These are phyloP conservation scores for Pachysandra terminalis DNA, from an alignment of 164 flowering plant genomes.

Conservation along the genomic window DNA sequence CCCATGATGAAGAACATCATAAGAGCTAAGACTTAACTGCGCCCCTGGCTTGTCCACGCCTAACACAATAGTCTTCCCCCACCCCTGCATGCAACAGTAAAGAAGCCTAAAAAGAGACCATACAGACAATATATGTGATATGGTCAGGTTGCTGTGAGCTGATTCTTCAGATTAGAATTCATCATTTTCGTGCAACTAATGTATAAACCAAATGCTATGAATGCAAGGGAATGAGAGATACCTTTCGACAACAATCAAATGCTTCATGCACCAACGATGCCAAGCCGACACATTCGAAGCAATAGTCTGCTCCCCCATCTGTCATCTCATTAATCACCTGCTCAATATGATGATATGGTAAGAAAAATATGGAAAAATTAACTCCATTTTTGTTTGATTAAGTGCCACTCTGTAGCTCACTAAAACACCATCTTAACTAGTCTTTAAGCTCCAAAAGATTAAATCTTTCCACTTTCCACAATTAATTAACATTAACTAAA, in stretches of 20 bases:
- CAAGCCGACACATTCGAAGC: conserved; percentile 75
- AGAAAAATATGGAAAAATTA: not conserved
- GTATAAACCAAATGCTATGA: not conserved
- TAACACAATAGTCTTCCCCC: conserved; percentile 70
- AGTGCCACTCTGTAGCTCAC: not conserved
- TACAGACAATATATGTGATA: too few species aligned
- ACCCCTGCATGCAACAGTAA: conserved; percentile 40
- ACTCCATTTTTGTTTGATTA: not conserved
- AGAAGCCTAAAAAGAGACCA: not conserved
- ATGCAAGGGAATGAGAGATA: conserved; percentile 10
- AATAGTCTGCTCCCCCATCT: conserved; percentile 72
- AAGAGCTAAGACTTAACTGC: conserved; percentile 33
- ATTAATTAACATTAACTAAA: not conserved
- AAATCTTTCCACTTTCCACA: too few species aligned
- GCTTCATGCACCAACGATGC: conserved; percentile 63
- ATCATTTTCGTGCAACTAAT: too few species aligned
- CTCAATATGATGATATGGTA: not conserved
- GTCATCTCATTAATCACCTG: conserved; percentile 62
- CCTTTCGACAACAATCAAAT: conserved; percentile 60
- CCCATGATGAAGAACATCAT: conserved; percentile 43
- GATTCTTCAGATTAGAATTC: not conserved
- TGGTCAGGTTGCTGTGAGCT: not conserved
- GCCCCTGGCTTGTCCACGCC: conserved; percentile 61
- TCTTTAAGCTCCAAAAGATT: too few species aligned
- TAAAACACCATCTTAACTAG: not conserved